Evolutionary conservation across 169 alveolate species (phyloP).

Genomic region (Neospora caninum): DNA sequence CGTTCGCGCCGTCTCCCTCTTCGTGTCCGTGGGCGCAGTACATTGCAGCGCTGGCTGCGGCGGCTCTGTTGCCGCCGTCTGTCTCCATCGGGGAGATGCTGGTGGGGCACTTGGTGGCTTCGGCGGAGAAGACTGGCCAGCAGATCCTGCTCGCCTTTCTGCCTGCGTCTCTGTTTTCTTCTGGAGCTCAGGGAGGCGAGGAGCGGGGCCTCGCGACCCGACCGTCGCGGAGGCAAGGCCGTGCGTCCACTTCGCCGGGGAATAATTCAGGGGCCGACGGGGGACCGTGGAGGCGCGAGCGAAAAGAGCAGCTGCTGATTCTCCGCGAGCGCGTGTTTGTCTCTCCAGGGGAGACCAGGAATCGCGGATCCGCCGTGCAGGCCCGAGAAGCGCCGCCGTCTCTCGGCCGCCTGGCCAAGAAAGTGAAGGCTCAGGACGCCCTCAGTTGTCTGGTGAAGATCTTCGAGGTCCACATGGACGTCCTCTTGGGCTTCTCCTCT

Average conservation of each 20-base stretch:
- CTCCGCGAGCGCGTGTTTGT: background rate
- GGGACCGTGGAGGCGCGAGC: background rate
- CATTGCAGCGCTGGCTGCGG: background rate
- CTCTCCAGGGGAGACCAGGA: background rate
- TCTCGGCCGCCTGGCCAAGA: slow-evolving; percentile 7
- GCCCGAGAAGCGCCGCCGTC: background rate
- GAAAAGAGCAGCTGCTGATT: background rate
- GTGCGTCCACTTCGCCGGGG: background rate
- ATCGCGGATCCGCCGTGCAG: background rate
- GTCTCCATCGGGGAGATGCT: background rate
- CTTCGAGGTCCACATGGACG: slow-evolving; percentile 16
- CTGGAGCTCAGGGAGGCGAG: background rate
- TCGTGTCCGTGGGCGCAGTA: background rate
- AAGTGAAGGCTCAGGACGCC: background rate
- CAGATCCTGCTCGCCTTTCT: slow-evolving; percentile 8
- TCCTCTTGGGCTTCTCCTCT: background rate
- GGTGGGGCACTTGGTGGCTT: background rate
- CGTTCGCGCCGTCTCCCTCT: background rate
- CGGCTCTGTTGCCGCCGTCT: background rate
- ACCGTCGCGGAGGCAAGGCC: too few relatives aligned
- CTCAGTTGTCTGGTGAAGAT: background rate
- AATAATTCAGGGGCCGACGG: background rate
- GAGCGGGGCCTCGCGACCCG: too few relatives aligned
- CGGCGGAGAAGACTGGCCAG: background rate
- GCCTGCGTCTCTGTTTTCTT: background rate